A percentile compares a stretch with the other conserved stretches of the same genome.
phyloP scores from a whole-genome alignment of 176 grass and related monocot species.

The Hordeum vulgare region DNA sequence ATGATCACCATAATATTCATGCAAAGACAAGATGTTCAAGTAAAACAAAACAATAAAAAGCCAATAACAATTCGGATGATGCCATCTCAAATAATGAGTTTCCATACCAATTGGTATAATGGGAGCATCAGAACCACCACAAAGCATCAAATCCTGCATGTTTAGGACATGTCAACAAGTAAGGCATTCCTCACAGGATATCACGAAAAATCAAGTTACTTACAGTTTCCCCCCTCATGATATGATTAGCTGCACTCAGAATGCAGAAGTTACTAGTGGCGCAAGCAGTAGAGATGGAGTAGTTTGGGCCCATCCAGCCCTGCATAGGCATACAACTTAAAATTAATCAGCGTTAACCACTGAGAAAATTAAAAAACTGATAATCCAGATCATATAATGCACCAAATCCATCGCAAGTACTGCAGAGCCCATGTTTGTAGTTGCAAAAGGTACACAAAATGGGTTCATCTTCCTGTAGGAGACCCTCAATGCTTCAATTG shows the following conservation, averaged over 20 bases:
- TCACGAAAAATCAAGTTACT: conserved; percentile 25
- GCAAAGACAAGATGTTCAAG: neutral
- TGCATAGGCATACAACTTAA: conserved; percentile 21
- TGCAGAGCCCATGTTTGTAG: conserved; percentile 99
- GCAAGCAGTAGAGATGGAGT: conserved; percentile 96
- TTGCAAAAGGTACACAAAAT: conserved; percentile 97
- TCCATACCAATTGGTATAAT: conserved; percentile 83
- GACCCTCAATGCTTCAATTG: conserved; percentile 88
- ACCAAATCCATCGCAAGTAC: conserved; percentile 99
- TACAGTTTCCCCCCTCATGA: conserved; percentile 85
- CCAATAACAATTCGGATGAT: neutral
- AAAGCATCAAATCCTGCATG: conserved; percentile 88
- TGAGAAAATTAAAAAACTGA: neutral
- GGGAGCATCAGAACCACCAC: conserved; percentile 95
- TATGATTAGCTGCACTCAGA: conserved; percentile 94
- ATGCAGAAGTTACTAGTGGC: conserved; percentile 99
- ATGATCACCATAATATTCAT: neutral
- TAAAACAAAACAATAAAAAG: conserved; percentile 1
- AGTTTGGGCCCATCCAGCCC: conserved; percentile 99
- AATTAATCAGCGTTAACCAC: conserved; percentile 6
- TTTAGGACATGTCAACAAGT: conserved; percentile 27
- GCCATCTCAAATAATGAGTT: neutral
- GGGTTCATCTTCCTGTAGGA: conserved; percentile 99
- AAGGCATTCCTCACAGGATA: neutral
- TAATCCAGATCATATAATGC: conserved; percentile 10